phyloP scores from a whole-genome alignment of 345 rosid genomes.

The Syzygium oleosum region DNA sequence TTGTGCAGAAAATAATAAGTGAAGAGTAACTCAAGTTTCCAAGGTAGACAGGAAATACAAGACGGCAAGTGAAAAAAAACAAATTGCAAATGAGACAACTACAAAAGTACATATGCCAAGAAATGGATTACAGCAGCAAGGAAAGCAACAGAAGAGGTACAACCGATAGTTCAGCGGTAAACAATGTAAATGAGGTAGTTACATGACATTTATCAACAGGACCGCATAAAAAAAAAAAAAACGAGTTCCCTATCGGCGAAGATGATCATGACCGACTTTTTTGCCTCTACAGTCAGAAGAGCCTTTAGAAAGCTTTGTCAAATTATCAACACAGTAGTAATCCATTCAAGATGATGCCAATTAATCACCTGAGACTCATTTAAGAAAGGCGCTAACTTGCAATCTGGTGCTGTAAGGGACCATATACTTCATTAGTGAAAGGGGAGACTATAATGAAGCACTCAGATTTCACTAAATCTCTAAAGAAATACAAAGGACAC shows the following conservation, averaged over 20 bases:
- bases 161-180: neutral
- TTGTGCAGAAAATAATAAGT: neutral
- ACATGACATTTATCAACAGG: neutral
- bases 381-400: neutral
- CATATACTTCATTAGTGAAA: neutral
- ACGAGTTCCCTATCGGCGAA: neutral
- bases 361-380: neutral
- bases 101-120: neutral
- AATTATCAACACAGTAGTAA: neutral
- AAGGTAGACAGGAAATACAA: neutral
- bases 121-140: neutral
- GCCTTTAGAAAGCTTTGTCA: neutral
- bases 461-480: neutral
- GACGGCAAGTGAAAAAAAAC: neutral
- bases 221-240: accelerated
- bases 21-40: neutral
- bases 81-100: neutral
- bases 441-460: neutral
- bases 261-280: neutral
- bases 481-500: neutral
- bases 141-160: neutral
- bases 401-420: neutral
- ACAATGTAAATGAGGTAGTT: neutral
- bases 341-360: neutral
- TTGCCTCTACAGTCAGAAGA: neutral